Conservation (phyloP, 1,284 basidiomycete species). For the Termitomyces sp. region DNA sequence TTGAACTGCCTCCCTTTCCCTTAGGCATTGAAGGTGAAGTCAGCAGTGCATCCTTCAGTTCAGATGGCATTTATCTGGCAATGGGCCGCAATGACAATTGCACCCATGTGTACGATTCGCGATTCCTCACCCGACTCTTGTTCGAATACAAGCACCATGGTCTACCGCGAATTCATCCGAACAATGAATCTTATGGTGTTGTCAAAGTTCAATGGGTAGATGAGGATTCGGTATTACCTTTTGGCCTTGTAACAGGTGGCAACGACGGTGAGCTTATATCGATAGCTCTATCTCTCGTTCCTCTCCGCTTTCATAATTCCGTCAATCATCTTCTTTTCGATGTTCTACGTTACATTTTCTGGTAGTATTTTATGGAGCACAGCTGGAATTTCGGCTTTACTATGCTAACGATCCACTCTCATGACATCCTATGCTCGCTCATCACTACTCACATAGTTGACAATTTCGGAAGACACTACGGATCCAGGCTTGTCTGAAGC, state of each 20-base stretch:
- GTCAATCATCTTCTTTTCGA: neutral
- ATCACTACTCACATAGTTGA: too few relatives aligned
- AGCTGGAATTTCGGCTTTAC: too few relatives aligned
- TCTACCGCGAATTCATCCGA: constrained; percentile 28
- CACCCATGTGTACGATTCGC: constrained; percentile 58
- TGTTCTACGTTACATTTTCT: neutral
- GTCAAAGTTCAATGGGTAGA: constrained; percentile 55
- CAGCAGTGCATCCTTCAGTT: constrained; percentile 47
- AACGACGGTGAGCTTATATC: constrained; percentile 49
- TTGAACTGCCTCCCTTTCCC: constrained; percentile 30
- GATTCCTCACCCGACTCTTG: constrained; percentile 44
- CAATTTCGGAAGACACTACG: too few relatives aligned
- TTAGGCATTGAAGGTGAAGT: constrained; percentile 38
- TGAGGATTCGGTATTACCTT: constrained; percentile 31
- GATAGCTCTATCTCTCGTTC: neutral
- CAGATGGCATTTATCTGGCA: constrained; percentile 58
- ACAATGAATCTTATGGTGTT: constrained; percentile 43
- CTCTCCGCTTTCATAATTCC: neutral
- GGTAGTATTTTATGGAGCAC: too few relatives aligned
- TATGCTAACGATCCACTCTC: too few relatives aligned
- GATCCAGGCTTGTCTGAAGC: too few relatives aligned
- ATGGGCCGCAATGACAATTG: constrained; percentile 56
- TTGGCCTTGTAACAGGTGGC: constrained; percentile 57
- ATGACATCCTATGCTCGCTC: too few relatives aligned
- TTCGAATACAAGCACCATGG: constrained; percentile 45